phyloP scores from a whole-genome alignment of 305 asterid species.

The Fraxinus angustifolia region DNA sequence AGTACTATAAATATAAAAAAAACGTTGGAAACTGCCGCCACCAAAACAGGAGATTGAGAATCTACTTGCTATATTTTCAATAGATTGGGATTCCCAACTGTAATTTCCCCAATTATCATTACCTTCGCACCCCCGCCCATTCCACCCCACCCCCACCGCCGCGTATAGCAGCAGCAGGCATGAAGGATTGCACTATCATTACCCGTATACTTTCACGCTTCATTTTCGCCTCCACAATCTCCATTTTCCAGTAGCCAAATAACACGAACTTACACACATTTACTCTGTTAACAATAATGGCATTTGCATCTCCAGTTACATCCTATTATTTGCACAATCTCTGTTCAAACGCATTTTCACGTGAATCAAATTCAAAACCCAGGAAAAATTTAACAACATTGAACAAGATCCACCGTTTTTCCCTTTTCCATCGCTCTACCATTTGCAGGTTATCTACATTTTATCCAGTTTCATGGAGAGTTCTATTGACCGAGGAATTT shows the following conservation, averaged over 20 bases:
- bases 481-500: background rate
- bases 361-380: conserved; percentile 15
- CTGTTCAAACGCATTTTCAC: conserved; percentile 15
- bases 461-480: background rate
- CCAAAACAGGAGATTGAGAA: background rate
- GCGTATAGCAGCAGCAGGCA: background rate
- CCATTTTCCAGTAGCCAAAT: background rate
- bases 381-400: conserved; percentile 10
- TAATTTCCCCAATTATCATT: background rate
- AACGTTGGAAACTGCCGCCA: background rate
- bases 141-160: background rate
- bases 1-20: background rate
- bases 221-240: background rate
- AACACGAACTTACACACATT: background rate
- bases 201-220: background rate
- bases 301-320: conserved; percentile 38
- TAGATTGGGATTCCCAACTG: background rate
- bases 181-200: background rate
- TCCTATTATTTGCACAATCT: conserved; percentile 25
- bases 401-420: conserved; percentile 35
- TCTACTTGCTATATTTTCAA: background rate
- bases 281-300: conserved; percentile 32
- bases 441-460: conserved; percentile 36
- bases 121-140: background rate
- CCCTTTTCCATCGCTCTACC: conserved; percentile 35